Evolutionary conservation across 2,329 filamentous ascomycete species (phyloP).

Genomic region (Monilinia polystroma): DNA sequence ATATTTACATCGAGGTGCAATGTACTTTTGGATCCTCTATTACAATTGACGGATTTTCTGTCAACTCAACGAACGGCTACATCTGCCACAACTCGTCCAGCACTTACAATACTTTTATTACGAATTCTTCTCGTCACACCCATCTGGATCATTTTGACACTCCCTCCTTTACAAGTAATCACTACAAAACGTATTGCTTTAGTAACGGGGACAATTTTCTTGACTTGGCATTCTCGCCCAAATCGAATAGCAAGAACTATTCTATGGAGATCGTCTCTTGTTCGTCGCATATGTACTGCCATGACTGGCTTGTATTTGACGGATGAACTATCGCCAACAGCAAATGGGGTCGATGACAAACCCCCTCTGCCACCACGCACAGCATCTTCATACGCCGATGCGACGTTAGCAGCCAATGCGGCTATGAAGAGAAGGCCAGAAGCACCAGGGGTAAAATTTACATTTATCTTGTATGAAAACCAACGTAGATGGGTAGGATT

Average conservation of each 20-base stretch:
- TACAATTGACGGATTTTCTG: slow-evolving; percentile 88
- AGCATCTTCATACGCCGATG: slow-evolving; percentile 30
- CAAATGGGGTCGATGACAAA: slow-evolving; percentile 33
- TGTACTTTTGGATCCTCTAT: slow-evolving; percentile 82
- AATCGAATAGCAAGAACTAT: slow-evolving; percentile 82
- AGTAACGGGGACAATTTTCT: slow-evolving; percentile 77
- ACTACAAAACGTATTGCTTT: slow-evolving; percentile 82
- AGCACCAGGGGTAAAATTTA: slow-evolving; percentile 86
- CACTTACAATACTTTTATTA: slow-evolving; percentile 84
- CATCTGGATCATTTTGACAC: slow-evolving; percentile 78
- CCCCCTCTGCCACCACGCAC: slow-evolving; percentile 38
- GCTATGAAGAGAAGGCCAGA: slow-evolving; percentile 45
- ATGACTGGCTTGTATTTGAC: slow-evolving; percentile 80
- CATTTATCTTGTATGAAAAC: slow-evolving; percentile 95
- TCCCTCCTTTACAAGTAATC: slow-evolving; percentile 80
- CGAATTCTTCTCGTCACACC: slow-evolving; percentile 86
- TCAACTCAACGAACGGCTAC: slow-evolving; percentile 88
- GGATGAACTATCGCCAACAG: slow-evolving; percentile 42
- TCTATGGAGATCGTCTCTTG: slow-evolving; percentile 79
- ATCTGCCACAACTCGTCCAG: slow-evolving; percentile 85
- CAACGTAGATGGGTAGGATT: slow-evolving; percentile 92
- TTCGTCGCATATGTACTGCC: slow-evolving; percentile 67
- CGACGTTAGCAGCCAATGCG: slow-evolving; percentile 40
- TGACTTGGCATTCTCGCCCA: slow-evolving; percentile 91
- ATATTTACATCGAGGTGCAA: slow-evolving; percentile 91